A percentile compares a stretch with the other conserved stretches of the same genome.
Conservation (phyloP, 495 filamentous ascomycete species). For the Lepraria neglecta region DNA sequence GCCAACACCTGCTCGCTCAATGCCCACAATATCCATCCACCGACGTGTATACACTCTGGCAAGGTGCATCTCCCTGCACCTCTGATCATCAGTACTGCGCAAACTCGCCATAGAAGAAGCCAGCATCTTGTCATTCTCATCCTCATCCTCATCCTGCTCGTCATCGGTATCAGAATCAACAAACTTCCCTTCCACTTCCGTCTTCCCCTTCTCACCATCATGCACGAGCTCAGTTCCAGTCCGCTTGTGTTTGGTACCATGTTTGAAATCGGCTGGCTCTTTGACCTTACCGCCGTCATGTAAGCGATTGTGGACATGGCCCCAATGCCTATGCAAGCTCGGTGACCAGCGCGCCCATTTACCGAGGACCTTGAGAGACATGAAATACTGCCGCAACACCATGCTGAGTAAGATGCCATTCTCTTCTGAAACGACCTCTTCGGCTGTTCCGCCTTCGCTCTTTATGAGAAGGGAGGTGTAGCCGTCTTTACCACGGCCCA, state of each 20-base stretch:
- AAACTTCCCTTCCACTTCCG: slow-evolving; percentile 34
- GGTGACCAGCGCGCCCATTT: slow-evolving; percentile 63
- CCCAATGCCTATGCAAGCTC: slow-evolving; percentile 56
- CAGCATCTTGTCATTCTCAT: slow-evolving; percentile 27
- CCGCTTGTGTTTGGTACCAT: slow-evolving; percentile 18
- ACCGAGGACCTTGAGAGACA: slow-evolving; percentile 70
- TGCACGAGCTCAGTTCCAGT: slow-evolving; percentile 2
- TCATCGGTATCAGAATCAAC: slow-evolving; percentile 31
- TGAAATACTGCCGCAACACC: slow-evolving; percentile 83
- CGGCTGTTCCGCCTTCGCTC: slow-evolving; percentile 63
- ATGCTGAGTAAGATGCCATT: slow-evolving; percentile 78
- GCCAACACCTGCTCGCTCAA: slow-evolving; percentile 44
- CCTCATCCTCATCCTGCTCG: slow-evolving; percentile 30
- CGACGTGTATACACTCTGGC: slow-evolving; percentile 58
- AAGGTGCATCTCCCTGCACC: slow-evolving; percentile 38
- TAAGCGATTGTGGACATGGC: slow-evolving; percentile 49
- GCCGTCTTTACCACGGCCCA: slow-evolving; percentile 82
- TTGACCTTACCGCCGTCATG: slow-evolving; percentile 39
- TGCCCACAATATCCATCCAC: slow-evolving; percentile 66
- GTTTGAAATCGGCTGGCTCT: slow-evolving; percentile 28
- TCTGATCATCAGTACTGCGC: not conserved
- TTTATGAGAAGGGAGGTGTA: slow-evolving; percentile 64
- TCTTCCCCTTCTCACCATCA: not conserved
- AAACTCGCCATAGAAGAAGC: not conserved
- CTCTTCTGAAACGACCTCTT: slow-evolving; percentile 76